Base-by-base conservation (phyloP, 129 eudicot genomes). In the Rutidosis leptorrhynchoides region DNA sequence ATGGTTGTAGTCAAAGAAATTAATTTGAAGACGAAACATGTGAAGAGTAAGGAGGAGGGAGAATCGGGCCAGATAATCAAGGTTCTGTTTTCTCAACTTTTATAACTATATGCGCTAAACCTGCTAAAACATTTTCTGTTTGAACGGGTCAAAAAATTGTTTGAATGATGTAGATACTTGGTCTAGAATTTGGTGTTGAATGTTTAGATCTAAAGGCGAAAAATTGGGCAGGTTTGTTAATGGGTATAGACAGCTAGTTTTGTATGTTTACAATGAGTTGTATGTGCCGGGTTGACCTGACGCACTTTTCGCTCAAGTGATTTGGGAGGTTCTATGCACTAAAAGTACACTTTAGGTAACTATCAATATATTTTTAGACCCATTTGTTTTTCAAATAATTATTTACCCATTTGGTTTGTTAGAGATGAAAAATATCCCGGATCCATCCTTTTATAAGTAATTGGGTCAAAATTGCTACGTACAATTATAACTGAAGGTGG, bases 11-110 rank as follows among this genome's bases (percentile, higher is more conserved):
- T 93, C 46, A 84, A 74, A 58, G 98, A 93, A 17, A 74, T 93
- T 25, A 93, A 93, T 81, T 69, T 88, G 81, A 93, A 88, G 79
- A 93, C 96, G 45, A 93, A 93, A 84, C 98, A 93, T 79, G 82
- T 84, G 61, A 93, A 93, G 87, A 82, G 87, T 82, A 85, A 72
- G 83, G 82, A 72, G 58, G 89, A 86, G 74, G 98, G 78, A 24
- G 98, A 93, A 79, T 79, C 81, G 23, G 98, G 98, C 27, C 91
- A 89, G 81, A 93, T 88, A 40, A 51, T 89, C 81, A 78, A 82
- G 98, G 98, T 92, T 63, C 42, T 51, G 15, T 73, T 26, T 35
- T 42, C n/a, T 63, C 45, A 35, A 22, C 70, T 63, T 63, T 24
- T 37, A 49, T 15, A 60, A 30, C 74, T 42, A 56, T 2, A 24